Conservation (phyloP, 139 green algal genomes). For the Tetradesmus obliquus region DNA sequence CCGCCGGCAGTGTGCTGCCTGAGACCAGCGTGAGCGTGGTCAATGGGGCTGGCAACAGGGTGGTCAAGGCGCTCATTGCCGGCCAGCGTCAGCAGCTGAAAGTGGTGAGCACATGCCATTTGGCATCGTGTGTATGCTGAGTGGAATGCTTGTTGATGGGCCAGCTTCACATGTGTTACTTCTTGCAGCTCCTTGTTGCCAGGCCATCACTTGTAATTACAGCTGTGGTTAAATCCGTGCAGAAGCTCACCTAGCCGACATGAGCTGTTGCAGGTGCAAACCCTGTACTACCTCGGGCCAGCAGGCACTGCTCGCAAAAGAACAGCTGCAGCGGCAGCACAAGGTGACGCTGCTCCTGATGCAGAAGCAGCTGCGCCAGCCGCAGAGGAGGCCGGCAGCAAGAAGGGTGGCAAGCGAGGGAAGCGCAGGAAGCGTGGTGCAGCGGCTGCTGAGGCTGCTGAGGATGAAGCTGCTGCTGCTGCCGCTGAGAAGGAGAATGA, state of each 20-base stretch:
- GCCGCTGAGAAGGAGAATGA: constrained; percentile 27
- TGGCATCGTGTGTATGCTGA: too few species aligned
- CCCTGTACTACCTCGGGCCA: constrained; percentile 63
- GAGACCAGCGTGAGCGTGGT: constrained; percentile 65
- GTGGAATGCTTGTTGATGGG: neutral
- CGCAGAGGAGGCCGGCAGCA: neutral
- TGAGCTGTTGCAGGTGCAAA: constrained; percentile 56
- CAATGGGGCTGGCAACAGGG: constrained; percentile 46
- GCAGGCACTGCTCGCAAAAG: neutral
- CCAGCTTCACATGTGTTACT: too few species aligned
- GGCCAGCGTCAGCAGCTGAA: constrained; percentile 63
- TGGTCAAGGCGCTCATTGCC: constrained; percentile 46
- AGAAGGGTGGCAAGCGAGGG: neutral
- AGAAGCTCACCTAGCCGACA: too few species aligned
- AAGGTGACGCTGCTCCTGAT: constrained; percentile 3
- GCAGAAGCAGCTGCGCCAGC: neutral
- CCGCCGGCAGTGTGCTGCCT: constrained; percentile 65
- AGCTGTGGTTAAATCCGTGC: too few species aligned
- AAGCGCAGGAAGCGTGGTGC: constrained; percentile 16
- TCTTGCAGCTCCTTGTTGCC: too few species aligned
- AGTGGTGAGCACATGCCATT: constrained; percentile 40
- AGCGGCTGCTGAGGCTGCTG: constrained; percentile 16
- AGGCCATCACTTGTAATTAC: too few species aligned
- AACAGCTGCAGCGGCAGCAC: neutral
- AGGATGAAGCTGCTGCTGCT: neutral